phyloP scores from a whole-genome alignment of 352 stramenopile genomes.

The Pythium brachiatum region DNA sequence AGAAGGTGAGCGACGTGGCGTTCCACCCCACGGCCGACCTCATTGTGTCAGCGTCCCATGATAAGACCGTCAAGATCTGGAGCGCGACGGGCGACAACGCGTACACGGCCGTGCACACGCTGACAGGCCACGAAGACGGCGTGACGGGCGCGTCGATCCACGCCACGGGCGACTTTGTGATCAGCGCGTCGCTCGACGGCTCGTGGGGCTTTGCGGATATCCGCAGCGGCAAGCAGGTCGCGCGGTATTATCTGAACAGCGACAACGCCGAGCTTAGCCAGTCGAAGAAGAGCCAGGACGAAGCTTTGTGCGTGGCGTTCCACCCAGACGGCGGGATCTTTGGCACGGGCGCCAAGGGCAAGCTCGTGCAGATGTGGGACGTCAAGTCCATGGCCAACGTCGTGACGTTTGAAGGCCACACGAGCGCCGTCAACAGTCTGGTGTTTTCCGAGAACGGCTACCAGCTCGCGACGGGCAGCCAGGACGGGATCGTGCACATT shows the following conservation, averaged over 20 bases:
- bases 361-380: slow-evolving; percentile 91
- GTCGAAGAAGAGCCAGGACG: slow-evolving; percentile 35
- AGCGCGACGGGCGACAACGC: slow-evolving; percentile 27
- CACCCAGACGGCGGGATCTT: slow-evolving; percentile 96
- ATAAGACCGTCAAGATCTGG: slow-evolving; percentile 87
- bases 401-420: slow-evolving; percentile 84
- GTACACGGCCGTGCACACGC: slow-evolving; percentile 59
- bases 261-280: slow-evolving; percentile 27
- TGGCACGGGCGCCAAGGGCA: slow-evolving; percentile 56
- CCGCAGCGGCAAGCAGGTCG: slow-evolving; percentile 49
- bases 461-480: slow-evolving; percentile 82
- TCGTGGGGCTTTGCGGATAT: slow-evolving; percentile 87
- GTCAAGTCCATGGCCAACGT: slow-evolving; percentile 85
- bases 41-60: slow-evolving; percentile 61
- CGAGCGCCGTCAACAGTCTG: slow-evolving; percentile 64
- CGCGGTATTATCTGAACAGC: slow-evolving; percentile 47
- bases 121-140: slow-evolving; percentile 56
- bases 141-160: slow-evolving; percentile 77
- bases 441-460: slow-evolving; percentile 96
- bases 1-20: slow-evolving; percentile 76
- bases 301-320: slow-evolving; percentile 57
- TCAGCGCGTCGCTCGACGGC: slow-evolving; percentile 72
- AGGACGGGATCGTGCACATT: slow-evolving; percentile 82
- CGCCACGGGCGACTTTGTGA: slow-evolving; percentile 76
- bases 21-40: slow-evolving; percentile 77